These are phyloP conservation scores for Viridothelium virens DNA, from an alignment of 495 filamentous ascomycete genomes.

Conservation along the genomic window DNA sequence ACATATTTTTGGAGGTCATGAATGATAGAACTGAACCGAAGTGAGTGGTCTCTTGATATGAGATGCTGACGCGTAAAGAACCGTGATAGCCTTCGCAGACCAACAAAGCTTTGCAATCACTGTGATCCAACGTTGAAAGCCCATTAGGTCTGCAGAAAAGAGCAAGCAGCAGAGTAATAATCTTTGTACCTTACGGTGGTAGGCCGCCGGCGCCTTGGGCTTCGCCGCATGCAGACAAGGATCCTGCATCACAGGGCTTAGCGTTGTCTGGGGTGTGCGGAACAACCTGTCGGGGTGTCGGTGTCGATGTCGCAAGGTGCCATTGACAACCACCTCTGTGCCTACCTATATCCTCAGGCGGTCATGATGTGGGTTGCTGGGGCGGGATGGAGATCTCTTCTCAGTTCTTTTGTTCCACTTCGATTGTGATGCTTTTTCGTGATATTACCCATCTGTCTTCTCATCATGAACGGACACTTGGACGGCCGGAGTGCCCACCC, in stretches of 20 bases:
- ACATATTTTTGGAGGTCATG: too few relatives aligned
- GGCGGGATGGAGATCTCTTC: not conserved
- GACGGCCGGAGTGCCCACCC: not conserved
- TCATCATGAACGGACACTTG: not conserved
- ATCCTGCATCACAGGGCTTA: not conserved
- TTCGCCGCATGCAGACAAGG: not conserved
- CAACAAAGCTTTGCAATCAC: too few relatives aligned
- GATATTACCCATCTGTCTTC: not conserved
- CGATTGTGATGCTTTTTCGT: not conserved
- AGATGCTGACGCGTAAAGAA: too few relatives aligned
- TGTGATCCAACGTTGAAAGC: too few relatives aligned
- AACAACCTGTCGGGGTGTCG: not conserved
- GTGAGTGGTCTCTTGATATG: too few relatives aligned
- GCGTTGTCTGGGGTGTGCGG: not conserved
- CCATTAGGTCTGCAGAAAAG: too few relatives aligned
- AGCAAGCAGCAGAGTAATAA: too few relatives aligned
- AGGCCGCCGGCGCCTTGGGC: too few relatives aligned
- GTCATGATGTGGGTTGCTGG: conserved; percentile 7
- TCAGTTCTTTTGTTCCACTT: not conserved
- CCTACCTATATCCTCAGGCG: not conserved
- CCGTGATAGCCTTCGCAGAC: too few relatives aligned
- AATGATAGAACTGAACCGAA: too few relatives aligned
- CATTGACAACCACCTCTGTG: not conserved
- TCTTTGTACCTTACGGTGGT: too few relatives aligned
- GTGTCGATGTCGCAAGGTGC: too few relatives aligned